These are phyloP conservation scores for Kwoniella europaea DNA, from an alignment of 768 basidiomycete genomes.

Conservation along the genomic window DNA sequence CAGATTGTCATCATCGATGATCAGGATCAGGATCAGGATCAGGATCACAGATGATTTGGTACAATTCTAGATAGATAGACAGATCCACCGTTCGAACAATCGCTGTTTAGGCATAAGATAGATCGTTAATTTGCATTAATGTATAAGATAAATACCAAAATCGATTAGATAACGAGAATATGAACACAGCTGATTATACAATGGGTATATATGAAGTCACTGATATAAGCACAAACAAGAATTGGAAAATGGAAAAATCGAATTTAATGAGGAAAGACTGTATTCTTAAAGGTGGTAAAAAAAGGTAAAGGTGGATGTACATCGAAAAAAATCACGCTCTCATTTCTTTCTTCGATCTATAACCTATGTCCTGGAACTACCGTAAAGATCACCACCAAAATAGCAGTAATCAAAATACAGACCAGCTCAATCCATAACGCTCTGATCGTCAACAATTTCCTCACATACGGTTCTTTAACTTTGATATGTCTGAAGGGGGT, in stretches of 20 bases:
- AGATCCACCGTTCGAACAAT: neutral
- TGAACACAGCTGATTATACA: too few relatives aligned
- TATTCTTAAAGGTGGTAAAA: neutral
- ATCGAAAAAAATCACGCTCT: neutral
- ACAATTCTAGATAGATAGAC: neutral
- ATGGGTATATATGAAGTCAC: too few relatives aligned
- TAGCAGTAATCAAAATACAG: slow-evolving; percentile 71
- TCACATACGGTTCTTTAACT: slow-evolving; percentile 92
- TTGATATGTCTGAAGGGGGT: slow-evolving; percentile 92
- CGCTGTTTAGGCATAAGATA: neutral
- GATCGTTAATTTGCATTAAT: neutral
- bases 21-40: too few relatives aligned
- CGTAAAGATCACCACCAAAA: slow-evolving; percentile 89
- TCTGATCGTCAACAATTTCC: slow-evolving; percentile 83
- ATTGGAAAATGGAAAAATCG: too few relatives aligned
- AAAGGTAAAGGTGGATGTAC: neutral
- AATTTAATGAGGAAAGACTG: too few relatives aligned
- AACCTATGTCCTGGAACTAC: slow-evolving; percentile 92
- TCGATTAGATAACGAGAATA: too few relatives aligned
- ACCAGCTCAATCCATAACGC: slow-evolving; percentile 78
- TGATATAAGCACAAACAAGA: too few relatives aligned
- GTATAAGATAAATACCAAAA: neutral
- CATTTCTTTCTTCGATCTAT: slow-evolving; percentile 53
- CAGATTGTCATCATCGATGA: too few relatives aligned
- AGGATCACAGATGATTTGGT: too few relatives aligned